phyloP scores from a whole-genome alignment of 768 basidiomycete genomes.

The Melanogaster broomeanus region DNA sequence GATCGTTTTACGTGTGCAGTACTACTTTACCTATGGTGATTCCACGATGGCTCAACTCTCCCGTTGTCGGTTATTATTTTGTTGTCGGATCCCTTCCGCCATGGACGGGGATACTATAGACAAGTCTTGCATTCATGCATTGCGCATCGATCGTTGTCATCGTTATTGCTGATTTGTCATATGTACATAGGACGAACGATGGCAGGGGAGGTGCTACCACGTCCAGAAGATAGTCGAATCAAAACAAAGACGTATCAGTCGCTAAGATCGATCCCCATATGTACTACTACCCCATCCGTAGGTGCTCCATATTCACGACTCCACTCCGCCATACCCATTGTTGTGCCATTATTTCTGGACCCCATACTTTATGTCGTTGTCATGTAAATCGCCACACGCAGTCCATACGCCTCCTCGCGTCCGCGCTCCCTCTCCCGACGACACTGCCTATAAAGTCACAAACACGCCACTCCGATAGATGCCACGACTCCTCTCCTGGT shows the following conservation, averaged over 20 bases:
- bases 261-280: slow-evolving; percentile 1
- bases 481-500: background rate
- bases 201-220: slow-evolving; percentile 9
- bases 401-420: background rate
- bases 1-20: slow-evolving; percentile 22
- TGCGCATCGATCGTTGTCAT: background rate
- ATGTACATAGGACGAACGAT: slow-evolving; percentile 9
- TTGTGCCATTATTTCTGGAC: background rate
- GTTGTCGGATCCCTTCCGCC: background rate
- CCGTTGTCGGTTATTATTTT: background rate
- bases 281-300: background rate
- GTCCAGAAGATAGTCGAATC: slow-evolving; percentile 1
- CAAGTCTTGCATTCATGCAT: no score
- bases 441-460: no score
- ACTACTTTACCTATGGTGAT: slow-evolving; percentile 10
- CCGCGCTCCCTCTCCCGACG: no score
- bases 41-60: slow-evolving; percentile 5
- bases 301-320: background rate
- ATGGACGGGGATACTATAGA: no score
- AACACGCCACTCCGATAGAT: background rate
- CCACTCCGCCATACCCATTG: background rate
- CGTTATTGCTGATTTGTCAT: slow-evolving; percentile 6
- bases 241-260: background rate
- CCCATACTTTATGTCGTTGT: background rate
- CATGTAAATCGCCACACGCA: background rate